phyloP scores from a whole-genome alignment of 2,329 filamentous ascomycete species.

The Ascochyta viciae-villosae region DNA sequence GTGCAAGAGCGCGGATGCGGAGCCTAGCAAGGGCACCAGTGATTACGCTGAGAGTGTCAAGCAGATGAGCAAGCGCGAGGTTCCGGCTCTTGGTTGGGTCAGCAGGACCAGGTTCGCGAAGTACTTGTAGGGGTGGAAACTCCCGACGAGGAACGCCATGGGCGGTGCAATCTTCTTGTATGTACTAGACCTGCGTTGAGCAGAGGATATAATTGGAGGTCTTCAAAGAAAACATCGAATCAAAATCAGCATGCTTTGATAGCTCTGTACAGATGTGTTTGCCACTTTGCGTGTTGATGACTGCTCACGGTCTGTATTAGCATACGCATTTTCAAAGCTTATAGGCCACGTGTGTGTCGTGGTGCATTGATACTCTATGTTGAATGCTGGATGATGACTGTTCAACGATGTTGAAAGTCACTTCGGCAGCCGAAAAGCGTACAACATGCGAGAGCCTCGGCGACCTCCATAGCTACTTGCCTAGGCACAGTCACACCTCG shows the following conservation, averaged over 20 bases:
- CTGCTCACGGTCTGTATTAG: too few relatives aligned
- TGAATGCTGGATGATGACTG: too few relatives aligned
- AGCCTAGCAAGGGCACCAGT: slow-evolving; percentile 52
- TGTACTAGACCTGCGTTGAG: neutral
- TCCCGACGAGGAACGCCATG: neutral
- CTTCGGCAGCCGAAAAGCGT: too few relatives aligned
- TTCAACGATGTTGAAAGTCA: too few relatives aligned
- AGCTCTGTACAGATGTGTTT: neutral
- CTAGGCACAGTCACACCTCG: neutral
- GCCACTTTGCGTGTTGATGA: too few relatives aligned
- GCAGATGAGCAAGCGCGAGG: slow-evolving; percentile 29
- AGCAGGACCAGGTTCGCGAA: slow-evolving; percentile 13
- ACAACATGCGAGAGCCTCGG: too few relatives aligned
- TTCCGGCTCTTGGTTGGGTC: slow-evolving; percentile 8
- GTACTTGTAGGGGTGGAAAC: slow-evolving; percentile 1
- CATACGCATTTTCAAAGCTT: too few relatives aligned
- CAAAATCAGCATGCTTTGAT: neutral
- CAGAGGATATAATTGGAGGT: neutral
- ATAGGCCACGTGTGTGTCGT: too few relatives aligned
- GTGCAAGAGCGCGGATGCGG: slow-evolving; percentile 51
- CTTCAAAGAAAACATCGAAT: neutral
- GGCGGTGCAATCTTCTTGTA: neutral
- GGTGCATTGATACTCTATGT: too few relatives aligned
- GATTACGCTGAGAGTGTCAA: slow-evolving; percentile 51
- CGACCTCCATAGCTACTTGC: too few relatives aligned